Percentiles rank a stretch among this genome's conserved stretches.
Conservation (phyloP, 495 filamentous ascomycete genomes). For the Astrothelium macrocarpum region DNA sequence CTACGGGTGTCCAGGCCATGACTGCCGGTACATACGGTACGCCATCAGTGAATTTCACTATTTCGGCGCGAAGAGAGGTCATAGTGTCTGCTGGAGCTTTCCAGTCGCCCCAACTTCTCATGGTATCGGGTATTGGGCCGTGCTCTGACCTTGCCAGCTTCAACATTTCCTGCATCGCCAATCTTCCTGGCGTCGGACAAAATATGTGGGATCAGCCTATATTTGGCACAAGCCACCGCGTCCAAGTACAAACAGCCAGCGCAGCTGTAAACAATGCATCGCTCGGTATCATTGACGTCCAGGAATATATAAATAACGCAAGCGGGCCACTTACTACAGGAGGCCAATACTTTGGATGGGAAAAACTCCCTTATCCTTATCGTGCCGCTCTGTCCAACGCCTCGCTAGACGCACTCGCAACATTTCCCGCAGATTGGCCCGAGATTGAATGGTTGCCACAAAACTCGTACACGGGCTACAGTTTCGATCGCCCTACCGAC, state of each 20-base stretch:
- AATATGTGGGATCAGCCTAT: conserved; percentile 26
- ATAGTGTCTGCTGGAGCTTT: conserved; percentile 45
- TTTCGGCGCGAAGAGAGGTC: conserved; percentile 44
- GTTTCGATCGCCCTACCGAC: background rate
- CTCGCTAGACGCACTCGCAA: conserved; percentile 27
- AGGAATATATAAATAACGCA: conserved; percentile 4
- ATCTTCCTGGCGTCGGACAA: conserved; percentile 24
- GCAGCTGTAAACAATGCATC: conserved; percentile 1
- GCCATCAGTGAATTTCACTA: conserved; percentile 27
- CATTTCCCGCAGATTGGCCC: conserved; percentile 48
- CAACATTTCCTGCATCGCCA: conserved; percentile 14
- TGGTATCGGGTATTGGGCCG: conserved; percentile 26
- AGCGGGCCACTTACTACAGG: conserved; percentile 7
- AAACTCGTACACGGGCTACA: conserved; percentile 21
- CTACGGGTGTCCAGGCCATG: conserved; percentile 41
- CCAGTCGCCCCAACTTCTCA: conserved; percentile 20
- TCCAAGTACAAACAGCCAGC: conserved; percentile 13
- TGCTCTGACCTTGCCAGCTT: conserved; percentile 8
- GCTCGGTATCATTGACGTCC: no score
- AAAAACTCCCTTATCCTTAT: conserved; percentile 21
- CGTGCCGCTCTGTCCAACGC: conserved; percentile 5
- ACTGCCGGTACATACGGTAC: conserved; percentile 19
- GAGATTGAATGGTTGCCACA: conserved; percentile 42
- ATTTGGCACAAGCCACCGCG: conserved; percentile 11
- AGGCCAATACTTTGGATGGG: conserved; percentile 16